Conservation (phyloP, 2,329 filamentous ascomycete species). For the Graphiopsis chlorocephala region DNA sequence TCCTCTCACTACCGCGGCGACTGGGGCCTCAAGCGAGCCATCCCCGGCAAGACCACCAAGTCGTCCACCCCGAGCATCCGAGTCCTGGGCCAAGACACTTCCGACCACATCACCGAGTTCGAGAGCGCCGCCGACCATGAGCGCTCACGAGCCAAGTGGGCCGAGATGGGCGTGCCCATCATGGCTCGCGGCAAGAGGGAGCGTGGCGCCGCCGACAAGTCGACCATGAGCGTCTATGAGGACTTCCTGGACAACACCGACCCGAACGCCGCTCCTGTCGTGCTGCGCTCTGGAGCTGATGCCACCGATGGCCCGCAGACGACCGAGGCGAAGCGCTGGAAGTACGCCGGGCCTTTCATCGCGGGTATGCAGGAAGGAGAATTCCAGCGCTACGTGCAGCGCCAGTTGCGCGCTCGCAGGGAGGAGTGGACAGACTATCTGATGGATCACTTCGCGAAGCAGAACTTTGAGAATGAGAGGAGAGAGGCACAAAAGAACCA, state of each 20-base stretch:
- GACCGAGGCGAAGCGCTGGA: slow-evolving; percentile 47
- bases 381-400: slow-evolving; percentile 52
- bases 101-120: slow-evolving; percentile 88
- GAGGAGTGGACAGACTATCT: slow-evolving; percentile 34
- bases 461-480: slow-evolving; percentile 17
- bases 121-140: slow-evolving; percentile 77
- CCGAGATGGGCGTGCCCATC: slow-evolving; percentile 74
- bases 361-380: slow-evolving; percentile 55
- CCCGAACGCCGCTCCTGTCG: slow-evolving; percentile 23
- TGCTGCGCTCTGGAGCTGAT: slow-evolving; percentile 21
- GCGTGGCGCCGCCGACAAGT: slow-evolving; percentile 17
- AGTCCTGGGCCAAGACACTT: slow-evolving; percentile 75
- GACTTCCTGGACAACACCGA: slow-evolving; percentile 45
- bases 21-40: slow-evolving; percentile 85
- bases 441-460: slow-evolving; percentile 23
- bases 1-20: slow-evolving; percentile 74
- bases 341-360: slow-evolving; percentile 59
- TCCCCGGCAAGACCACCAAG: slow-evolving; percentile 73
- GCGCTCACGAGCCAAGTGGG: slow-evolving; percentile 78
- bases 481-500: slow-evolving; percentile 21
- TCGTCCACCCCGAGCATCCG: slow-evolving; percentile 70
- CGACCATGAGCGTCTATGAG: slow-evolving; percentile 40
- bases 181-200: slow-evolving; percentile 41
- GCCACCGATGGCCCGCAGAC: neutral
- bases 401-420: slow-evolving; percentile 39